phyloP scores from a whole-genome alignment of 2,329 filamentous ascomycete genomes.

The Setomelanomma holmii region DNA sequence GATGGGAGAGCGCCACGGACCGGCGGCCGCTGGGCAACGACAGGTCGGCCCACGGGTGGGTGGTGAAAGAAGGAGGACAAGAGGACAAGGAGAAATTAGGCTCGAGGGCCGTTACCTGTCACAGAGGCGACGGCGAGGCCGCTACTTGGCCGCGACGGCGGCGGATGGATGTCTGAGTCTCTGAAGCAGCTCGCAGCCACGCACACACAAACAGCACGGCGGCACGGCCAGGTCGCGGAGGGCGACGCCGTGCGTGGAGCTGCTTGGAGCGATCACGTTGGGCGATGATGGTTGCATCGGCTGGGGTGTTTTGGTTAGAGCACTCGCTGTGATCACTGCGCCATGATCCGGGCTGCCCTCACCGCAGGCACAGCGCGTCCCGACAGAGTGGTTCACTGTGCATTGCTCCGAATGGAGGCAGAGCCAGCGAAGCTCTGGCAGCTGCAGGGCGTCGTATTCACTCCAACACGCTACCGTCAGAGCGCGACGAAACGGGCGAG shows the following conservation, averaged over 20 bases:
- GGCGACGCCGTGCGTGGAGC: conserved; percentile 19
- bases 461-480: conserved; percentile 18
- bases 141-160: conserved; percentile 22
- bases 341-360: conserved; percentile 41
- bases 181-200: conserved; percentile 12
- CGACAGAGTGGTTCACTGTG: conserved; percentile 42
- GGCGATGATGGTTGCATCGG: conserved; percentile 37
- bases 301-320: conserved; percentile 30
- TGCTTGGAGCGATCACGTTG: conserved; percentile 9
- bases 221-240: conserved; percentile 15
- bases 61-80: conserved; percentile 20
- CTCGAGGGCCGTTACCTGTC: conserved; percentile 45
- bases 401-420: conserved; percentile 46
- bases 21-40: conserved; percentile 39
- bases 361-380: conserved; percentile 33
- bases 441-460: conserved; percentile 22
- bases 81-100: conserved; percentile 20
- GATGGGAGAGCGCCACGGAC: conserved; percentile 40
- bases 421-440: conserved; percentile 16
- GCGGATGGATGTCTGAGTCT: conserved; percentile 15
- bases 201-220: conserved; percentile 17
- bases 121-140: conserved; percentile 30
- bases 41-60: conserved; percentile 30
- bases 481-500: conserved; percentile 18
- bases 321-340: conserved; percentile 16